Base-by-base conservation (phyloP, 306 rosid species). In the Elaeagnus macrophylla region DNA sequence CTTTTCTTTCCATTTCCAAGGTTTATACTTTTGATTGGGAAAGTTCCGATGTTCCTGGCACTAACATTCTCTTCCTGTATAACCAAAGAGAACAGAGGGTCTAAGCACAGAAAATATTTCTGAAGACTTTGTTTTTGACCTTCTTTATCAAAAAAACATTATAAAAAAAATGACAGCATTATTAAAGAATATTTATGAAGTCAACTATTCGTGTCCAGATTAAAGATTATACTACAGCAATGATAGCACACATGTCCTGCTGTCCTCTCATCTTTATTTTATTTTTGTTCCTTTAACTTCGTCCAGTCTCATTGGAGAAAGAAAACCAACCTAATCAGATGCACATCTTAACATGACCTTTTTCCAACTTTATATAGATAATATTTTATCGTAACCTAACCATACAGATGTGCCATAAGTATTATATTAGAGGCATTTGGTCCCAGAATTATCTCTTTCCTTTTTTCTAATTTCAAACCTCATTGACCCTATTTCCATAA, bases 1-100 rank as follows among this genome's bases (percentile, higher is more conserved):
- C 55, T 84, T 75, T 77, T 87, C 81, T 81, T 82, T 25, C 18
- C 48, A 48, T 61, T 71, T 62, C 73, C 95, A 60, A 81, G 66
- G 65, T 75, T 70, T 39, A 67, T 42, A 25, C 65, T 69, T 71
- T 80, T 76, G 42, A 67, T 44, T 62, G 62, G 78, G 66, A 56
- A 71, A 59, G 72, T 69, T 61, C 51, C 70, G 45, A 41, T 25
- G 32, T 25, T 25, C 32, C 2, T 67, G 49, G 56, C 59, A 62
- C 51, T 53, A 41, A 60, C 60, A 46, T 53, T 73, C 69, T 68
- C 78, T 66, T 64, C 86, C 88, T 84, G 86, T 51, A 36, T 64
- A 46, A 60, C n/a, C 61, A 54, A 75, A 63, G 60, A 65, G 53
- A 53, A 17, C 47, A 58, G 17, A 58, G n/a, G 57, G 46, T 53